These are phyloP conservation scores for Flaveria bidentis DNA, from an alignment of 129 eudicot species.

Conservation along the genomic window DNA sequence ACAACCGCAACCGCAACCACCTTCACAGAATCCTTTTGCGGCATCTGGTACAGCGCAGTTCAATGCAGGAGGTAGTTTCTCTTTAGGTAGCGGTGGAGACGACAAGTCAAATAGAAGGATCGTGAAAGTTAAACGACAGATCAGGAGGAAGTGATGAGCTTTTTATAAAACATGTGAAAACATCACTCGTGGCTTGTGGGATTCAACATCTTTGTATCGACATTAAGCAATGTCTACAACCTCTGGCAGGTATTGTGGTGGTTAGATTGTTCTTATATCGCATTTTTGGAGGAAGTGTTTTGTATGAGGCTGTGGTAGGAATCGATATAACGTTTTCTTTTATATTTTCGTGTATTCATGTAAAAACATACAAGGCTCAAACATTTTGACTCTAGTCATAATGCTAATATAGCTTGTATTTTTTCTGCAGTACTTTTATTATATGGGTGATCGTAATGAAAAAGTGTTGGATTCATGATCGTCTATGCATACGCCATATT, in stretches of 20 bases:
- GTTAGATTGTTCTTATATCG: slow-evolving; percentile 27
- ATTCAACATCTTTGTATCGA: neutral
- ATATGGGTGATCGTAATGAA: neutral
- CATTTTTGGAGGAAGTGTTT: slow-evolving; percentile 34
- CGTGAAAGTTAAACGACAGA: slow-evolving; percentile 40
- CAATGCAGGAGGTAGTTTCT: slow-evolving; percentile 80
- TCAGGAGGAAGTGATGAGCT: slow-evolving; percentile 48
- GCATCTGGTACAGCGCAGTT: slow-evolving; percentile 61
- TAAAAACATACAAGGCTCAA: slow-evolving; percentile 22
- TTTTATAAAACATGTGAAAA: neutral
- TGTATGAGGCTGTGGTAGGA: slow-evolving; percentile 1
- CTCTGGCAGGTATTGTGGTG: slow-evolving; percentile 9
- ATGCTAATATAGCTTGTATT: slow-evolving; percentile 23
- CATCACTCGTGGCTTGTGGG: neutral
- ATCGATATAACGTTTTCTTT: neutral
- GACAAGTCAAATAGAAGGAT: slow-evolving; percentile 71
- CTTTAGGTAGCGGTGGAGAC: slow-evolving; percentile 72
- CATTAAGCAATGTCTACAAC: slow-evolving; percentile 15
- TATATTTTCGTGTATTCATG: slow-evolving; percentile 12
- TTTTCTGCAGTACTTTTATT: neutral
- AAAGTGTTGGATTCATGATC: neutral
- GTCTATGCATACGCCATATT: no score
- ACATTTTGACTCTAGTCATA: slow-evolving; percentile 1
- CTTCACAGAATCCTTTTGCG: slow-evolving; percentile 58
- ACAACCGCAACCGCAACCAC: slow-evolving; percentile 29